A percentile compares a stretch with the other conserved stretches of the same genome.
phyloP scores from a whole-genome alignment of 805 yeast species.

The Geotrichum ghanense region DNA sequence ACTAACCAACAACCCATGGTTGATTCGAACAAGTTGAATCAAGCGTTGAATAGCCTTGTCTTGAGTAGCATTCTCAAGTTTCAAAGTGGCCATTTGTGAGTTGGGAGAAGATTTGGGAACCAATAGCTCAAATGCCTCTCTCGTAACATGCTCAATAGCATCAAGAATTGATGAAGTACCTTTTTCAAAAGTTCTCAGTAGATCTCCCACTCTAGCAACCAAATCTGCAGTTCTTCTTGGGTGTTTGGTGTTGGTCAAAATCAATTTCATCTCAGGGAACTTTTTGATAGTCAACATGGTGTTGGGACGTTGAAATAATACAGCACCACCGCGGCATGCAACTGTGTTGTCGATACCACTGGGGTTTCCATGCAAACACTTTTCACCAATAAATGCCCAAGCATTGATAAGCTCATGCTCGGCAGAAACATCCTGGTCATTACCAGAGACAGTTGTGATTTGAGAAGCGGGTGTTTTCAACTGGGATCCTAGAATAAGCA shows the following conservation, averaged over 20 bases:
- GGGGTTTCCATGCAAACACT: conserved; percentile 93
- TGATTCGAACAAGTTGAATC: conserved; percentile 57
- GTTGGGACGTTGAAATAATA: conserved; percentile 58
- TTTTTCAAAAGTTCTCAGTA: conserved; percentile 42
- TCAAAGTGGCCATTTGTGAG: conserved; percentile 29
- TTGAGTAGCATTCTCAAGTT: not conserved
- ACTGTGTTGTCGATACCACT: conserved; percentile 96
- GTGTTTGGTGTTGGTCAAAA: conserved; percentile 76
- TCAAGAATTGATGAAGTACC: conserved; percentile 50
- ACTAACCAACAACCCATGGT: conserved; percentile 78
- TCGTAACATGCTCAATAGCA: conserved; percentile 65
- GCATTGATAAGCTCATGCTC: conserved; percentile 44
- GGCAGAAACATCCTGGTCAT: conserved; percentile 1
- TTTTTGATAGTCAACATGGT: conserved; percentile 57
- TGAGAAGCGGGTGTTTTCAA: not conserved
- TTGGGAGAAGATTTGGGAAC: conserved; percentile 29
- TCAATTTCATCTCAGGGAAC: conserved; percentile 61
- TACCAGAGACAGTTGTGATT: not conserved
- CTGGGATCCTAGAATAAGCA: conserved; percentile 25
- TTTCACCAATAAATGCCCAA: conserved; percentile 91
- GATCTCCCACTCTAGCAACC: conserved; percentile 61
- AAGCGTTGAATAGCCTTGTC: conserved; percentile 25
- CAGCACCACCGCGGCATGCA: conserved; percentile 94
- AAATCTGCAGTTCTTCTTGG: conserved; percentile 79
- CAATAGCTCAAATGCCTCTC: conserved; percentile 61